Percentiles rank a stretch among this genome's conserved stretches.
phyloP scores from a whole-genome alignment of 129 eudicot species.

The Chrysanthemum lavandulifolium region DNA sequence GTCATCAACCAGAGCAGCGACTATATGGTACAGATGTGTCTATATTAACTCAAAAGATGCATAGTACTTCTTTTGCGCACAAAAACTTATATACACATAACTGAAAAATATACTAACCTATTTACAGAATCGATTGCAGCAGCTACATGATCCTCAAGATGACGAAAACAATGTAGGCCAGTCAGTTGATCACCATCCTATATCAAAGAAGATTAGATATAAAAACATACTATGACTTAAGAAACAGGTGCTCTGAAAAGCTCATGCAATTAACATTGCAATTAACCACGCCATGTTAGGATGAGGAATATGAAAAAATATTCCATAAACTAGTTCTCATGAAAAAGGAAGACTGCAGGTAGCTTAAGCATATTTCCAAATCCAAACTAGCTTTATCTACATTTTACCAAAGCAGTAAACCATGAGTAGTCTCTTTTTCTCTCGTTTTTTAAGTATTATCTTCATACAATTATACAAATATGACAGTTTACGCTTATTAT shows the following conservation, averaged over 20 bases:
- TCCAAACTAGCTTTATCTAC: constrained; percentile 12
- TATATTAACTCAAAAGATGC: constrained; percentile 6
- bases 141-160: constrained; percentile 82
- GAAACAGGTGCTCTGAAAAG: constrained; percentile 9
- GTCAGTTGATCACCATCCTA: constrained; percentile 88
- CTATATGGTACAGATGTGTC: constrained; percentile 6
- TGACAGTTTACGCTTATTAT: background rate
- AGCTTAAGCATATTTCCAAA: constrained; percentile 14
- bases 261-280: background rate
- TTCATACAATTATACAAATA: background rate
- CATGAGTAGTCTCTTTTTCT: background rate
- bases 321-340: background rate
- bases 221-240: constrained; percentile 8
- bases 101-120: constrained; percentile 54
- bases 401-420: constrained; percentile 7
- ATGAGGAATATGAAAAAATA: background rate
- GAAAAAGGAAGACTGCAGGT: background rate
- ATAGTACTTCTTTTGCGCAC: background rate
- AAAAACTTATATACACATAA: constrained; percentile 6
- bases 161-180: constrained; percentile 97
- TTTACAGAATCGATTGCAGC: constrained; percentile 77
- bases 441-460: background rate
- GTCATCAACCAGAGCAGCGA: background rate
- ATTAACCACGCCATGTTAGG: too few species aligned
- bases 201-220: constrained; percentile 12